Percentiles rank a stretch among this genome's conserved stretches.
These are phyloP conservation scores for Diatrype stigma DNA, from an alignment of 2,329 filamentous ascomycete species.

Conservation along the genomic window DNA sequence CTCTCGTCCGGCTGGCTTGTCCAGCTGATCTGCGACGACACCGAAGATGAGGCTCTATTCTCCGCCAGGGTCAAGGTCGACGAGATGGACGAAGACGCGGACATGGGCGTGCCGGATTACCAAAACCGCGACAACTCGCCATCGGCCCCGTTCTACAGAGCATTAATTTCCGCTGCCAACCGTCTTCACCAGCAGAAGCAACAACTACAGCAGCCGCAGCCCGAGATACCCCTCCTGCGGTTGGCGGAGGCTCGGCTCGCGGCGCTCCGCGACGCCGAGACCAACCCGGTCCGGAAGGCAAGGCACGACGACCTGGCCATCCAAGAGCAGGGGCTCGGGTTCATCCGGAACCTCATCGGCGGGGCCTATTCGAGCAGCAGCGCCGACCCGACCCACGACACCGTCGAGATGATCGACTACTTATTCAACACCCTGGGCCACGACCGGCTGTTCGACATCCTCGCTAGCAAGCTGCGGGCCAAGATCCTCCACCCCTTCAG, in stretches of 20 bases:
- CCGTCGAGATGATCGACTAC: constrained; percentile 76
- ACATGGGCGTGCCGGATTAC: constrained; percentile 48
- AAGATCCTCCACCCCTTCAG: constrained; percentile 51
- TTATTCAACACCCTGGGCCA: constrained; percentile 73
- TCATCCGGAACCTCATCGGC: constrained; percentile 85
- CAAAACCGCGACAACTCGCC: constrained; percentile 24
- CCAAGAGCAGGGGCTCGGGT: constrained; percentile 85
- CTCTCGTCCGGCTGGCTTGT: constrained; percentile 78
- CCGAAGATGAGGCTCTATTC: constrained; percentile 48
- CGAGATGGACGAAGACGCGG: constrained; percentile 54
- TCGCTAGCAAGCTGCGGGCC: constrained; percentile 72
- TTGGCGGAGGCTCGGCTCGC: constrained; percentile 47
- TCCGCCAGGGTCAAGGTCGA: constrained; percentile 31
- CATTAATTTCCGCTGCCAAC: constrained; percentile 1
- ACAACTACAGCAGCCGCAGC: constrained; percentile 4
- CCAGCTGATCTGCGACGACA: constrained; percentile 66
- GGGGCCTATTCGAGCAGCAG: constrained; percentile 46
- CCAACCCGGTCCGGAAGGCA: constrained; percentile 62
- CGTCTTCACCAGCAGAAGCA: background rate
- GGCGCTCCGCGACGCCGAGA: constrained; percentile 59
- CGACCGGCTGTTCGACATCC: constrained; percentile 73
- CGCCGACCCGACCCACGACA: constrained; percentile 46
- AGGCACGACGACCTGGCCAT: constrained; percentile 77
- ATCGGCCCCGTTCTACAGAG: constrained; percentile 14
- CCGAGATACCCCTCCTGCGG: constrained; percentile 32